Conservation (phyloP, 768 basidiomycete genomes). For the Kwoniella bestiolae region DNA sequence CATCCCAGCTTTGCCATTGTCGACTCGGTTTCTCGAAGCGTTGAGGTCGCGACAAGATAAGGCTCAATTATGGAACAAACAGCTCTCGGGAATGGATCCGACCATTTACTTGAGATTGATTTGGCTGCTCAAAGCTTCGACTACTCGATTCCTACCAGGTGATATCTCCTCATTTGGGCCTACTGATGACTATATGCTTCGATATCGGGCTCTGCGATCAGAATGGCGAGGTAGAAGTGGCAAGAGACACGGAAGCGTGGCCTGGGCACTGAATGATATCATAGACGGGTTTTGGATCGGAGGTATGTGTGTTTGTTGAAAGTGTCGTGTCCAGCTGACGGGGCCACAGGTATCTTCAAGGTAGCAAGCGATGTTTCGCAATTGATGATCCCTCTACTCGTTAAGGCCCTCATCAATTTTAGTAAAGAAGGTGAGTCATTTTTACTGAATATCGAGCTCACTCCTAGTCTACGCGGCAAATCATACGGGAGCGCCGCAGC, state of each 20-base stretch:
- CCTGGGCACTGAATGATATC: slow-evolving; percentile 47
- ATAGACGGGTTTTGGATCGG: slow-evolving; percentile 53
- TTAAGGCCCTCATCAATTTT: slow-evolving; percentile 59
- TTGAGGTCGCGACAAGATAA: slow-evolving; percentile 63
- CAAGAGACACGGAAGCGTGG: slow-evolving; percentile 27
- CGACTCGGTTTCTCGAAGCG: slow-evolving; percentile 64
- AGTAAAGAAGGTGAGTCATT: slow-evolving; percentile 35
- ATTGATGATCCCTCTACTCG: slow-evolving; percentile 47
- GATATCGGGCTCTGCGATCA: slow-evolving; percentile 62
- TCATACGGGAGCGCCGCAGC: slow-evolving; percentile 25
- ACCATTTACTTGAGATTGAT: background rate
- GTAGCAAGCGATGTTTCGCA: slow-evolving; percentile 50
- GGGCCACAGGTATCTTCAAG: slow-evolving; percentile 44
- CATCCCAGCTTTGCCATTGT: slow-evolving; percentile 62
- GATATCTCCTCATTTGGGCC: slow-evolving; percentile 18
- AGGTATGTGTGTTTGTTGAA: slow-evolving; percentile 18
- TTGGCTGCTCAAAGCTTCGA: slow-evolving; percentile 61
- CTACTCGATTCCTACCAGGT: slow-evolving; percentile 54
- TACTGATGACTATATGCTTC: slow-evolving; percentile 10
- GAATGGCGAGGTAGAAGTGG: slow-evolving; percentile 41
- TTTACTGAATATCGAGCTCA: background rate
- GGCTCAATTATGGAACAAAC: slow-evolving; percentile 66
- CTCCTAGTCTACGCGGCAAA: slow-evolving; percentile 44
- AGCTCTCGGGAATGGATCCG: slow-evolving; percentile 58
- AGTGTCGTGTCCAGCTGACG: background rate